phyloP scores from a whole-genome alignment of 1,284 basidiomycete genomes.

The Vanrija sp. region DNA sequence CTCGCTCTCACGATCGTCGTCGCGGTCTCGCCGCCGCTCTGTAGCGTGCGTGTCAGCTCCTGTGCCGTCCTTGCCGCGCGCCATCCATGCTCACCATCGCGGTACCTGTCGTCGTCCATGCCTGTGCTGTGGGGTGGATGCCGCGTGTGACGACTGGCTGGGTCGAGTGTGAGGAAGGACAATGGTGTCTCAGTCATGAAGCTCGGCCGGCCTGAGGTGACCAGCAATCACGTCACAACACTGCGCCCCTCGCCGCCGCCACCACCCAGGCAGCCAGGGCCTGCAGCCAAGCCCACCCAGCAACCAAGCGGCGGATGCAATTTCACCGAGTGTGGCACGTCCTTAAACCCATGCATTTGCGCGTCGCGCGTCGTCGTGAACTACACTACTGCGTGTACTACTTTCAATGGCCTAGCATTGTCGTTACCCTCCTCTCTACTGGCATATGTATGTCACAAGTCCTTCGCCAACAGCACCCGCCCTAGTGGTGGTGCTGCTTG shows the following conservation, averaged over 20 bases:
- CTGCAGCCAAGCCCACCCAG: too few relatives aligned
- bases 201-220: not conserved
- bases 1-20: not conserved
- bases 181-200: not conserved
- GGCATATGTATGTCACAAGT: not conserved
- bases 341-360: too few relatives aligned
- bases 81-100: constrained; percentile 1
- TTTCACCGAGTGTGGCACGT: constrained; percentile 12
- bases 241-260: too few relatives aligned
- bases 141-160: not conserved
- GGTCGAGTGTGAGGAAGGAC: not conserved
- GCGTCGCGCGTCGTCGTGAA: too few relatives aligned
- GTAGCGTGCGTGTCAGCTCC: not conserved
- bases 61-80: not conserved
- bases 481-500: constrained; percentile 36
- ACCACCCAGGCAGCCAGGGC: not conserved
- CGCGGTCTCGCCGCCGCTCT: constrained; percentile 1
- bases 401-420: too few relatives aligned
- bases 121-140: not conserved
- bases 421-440: too few relatives aligned
- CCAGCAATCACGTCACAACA: too few relatives aligned
- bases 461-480: too few relatives aligned
- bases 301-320: not conserved
- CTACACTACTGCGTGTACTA: too few relatives aligned
- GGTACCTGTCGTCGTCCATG: constrained; percentile 1